Evolutionary conservation across 257 asterid species (phyloP).

Genomic region (Mitragyna speciosa): DNA sequence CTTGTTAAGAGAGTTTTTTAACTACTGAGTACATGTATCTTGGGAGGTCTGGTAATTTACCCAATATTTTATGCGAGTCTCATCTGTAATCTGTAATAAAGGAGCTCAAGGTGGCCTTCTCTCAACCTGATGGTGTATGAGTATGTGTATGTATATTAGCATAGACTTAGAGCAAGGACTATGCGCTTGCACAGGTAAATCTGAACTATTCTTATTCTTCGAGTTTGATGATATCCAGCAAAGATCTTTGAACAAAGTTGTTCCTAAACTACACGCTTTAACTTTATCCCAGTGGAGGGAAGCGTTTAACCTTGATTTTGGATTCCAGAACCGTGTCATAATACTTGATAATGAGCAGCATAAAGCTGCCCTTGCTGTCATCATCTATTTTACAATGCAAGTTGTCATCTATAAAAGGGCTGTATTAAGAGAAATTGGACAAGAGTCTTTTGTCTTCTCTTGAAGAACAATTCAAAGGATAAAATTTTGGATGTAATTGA

Average conservation of each 20-base stretch:
- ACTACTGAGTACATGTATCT: no score
- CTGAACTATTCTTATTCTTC: neutral
- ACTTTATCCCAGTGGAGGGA: neutral
- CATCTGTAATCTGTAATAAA: neutral
- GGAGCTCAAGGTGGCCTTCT: neutral
- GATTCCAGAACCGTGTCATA: neutral
- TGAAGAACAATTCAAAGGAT: neutral
- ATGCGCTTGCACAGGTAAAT: constrained; percentile 5
- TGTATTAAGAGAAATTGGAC: neutral
- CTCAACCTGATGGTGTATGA: neutral
- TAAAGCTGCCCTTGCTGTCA: neutral
- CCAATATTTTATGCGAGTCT: no score
- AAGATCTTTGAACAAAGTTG: neutral
- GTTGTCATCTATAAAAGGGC: neutral
- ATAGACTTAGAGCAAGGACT: constrained; percentile 9
- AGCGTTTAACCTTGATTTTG: neutral
- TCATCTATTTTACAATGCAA: neutral
- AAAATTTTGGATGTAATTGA: neutral
- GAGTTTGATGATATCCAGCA: neutral
- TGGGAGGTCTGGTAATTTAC: no score
- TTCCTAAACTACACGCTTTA: neutral
- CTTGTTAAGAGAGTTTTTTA: no score
- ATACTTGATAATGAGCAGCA: neutral
- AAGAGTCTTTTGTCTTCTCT: neutral
- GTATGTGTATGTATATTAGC: neutral